phyloP scores from a whole-genome alignment of 768 basidiomycete genomes.

The Boletus reticulatus region DNA sequence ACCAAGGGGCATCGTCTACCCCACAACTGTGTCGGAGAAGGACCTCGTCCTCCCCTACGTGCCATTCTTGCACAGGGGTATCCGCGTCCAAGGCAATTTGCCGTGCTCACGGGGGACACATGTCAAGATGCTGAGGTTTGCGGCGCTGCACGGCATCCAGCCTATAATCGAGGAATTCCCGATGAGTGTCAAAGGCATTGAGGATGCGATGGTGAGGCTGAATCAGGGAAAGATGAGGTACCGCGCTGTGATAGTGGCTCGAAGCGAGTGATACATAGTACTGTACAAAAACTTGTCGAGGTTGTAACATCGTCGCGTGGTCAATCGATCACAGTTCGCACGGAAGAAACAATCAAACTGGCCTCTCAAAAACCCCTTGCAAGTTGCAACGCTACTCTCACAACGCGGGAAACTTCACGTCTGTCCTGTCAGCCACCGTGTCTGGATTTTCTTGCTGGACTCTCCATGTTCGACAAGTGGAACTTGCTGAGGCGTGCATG shows the following conservation, averaged over 20 bases:
- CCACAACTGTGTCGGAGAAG: conserved; percentile 21
- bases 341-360: too few species aligned
- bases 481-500: too few species aligned
- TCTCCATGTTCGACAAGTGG: too few species aligned
- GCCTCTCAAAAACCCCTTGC: too few species aligned
- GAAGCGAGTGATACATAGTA: background rate
- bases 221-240: conserved; percentile 30
- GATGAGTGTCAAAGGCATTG: conserved; percentile 30
- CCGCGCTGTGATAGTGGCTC: conserved; percentile 27
- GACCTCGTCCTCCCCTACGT: conserved; percentile 23
- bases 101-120: conserved; percentile 28
- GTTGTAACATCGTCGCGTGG: too few species aligned
- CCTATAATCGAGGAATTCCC: conserved; percentile 34
- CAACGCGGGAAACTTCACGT: too few species aligned
- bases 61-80: conserved; percentile 11
- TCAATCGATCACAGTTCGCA: too few species aligned
- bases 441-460: too few species aligned
- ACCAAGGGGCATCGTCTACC: conserved; percentile 21
- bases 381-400: too few species aligned
- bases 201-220: conserved; percentile 27
- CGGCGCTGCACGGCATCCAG: conserved; percentile 27
- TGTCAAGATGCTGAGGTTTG: conserved; percentile 35
- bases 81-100: conserved; percentile 24
- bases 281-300: too few species aligned
- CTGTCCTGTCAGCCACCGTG: too few species aligned